These are phyloP conservation scores for Microbotryomycetes sp. DNA, from an alignment of 1,284 basidiomycete genomes.

Conservation along the genomic window DNA sequence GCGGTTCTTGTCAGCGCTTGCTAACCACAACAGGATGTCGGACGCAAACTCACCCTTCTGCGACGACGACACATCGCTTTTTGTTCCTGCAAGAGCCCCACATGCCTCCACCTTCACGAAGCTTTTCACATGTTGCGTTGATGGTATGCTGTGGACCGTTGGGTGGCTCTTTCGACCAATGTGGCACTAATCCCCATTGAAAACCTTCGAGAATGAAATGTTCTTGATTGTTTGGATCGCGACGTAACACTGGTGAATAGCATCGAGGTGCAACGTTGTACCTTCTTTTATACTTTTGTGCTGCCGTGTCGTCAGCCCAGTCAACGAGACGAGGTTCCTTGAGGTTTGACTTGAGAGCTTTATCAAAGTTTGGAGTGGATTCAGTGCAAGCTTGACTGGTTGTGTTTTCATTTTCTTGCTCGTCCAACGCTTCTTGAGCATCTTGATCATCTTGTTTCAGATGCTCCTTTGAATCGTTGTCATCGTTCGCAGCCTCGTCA, in stretches of 20 bases:
- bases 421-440: conserved; percentile 52
- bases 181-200: conserved; percentile 86
- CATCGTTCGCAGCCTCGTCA: conserved; percentile 18
- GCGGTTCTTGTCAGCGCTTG: conserved; percentile 24
- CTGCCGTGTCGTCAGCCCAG: conserved; percentile 1
- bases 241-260: conserved; percentile 58
- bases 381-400: no score
- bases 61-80: conserved; percentile 70
- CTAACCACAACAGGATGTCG: conserved; percentile 27
- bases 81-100: conserved; percentile 31
- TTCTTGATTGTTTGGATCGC: conserved; percentile 10
- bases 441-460: conserved; percentile 71
- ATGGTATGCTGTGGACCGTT: conserved; percentile 70
- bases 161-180: conserved; percentile 64
- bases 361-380: no score
- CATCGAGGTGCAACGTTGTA: conserved; percentile 57
- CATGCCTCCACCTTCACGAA: conserved; percentile 53
- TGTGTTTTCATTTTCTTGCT: background rate
- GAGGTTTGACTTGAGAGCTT: background rate
- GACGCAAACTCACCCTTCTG: conserved; percentile 58
- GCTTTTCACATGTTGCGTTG: conserved; percentile 78
- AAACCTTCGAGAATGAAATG: conserved; percentile 56
- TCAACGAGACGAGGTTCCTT: background rate
- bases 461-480: conserved; percentile 64
- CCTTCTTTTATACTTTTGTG: background rate